These are phyloP conservation scores for Aureobasidium sp. DNA, from an alignment of 2,329 filamentous ascomycete species.

Conservation along the genomic window DNA sequence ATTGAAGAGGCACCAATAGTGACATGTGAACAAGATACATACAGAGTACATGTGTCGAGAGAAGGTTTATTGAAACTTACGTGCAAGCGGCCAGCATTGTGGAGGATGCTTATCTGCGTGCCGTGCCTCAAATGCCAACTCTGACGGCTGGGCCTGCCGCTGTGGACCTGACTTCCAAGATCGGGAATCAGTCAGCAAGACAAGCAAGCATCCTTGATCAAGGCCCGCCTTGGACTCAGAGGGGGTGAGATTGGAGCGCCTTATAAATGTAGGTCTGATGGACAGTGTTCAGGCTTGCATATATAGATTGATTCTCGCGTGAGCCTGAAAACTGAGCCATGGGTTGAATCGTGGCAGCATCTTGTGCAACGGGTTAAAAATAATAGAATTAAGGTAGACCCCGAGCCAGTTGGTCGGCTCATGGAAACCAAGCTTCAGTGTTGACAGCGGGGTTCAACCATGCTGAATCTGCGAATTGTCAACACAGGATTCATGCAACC, in stretches of 20 bases:
- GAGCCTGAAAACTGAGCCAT: not conserved
- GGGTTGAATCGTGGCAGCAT: not conserved
- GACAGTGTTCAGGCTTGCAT: not conserved
- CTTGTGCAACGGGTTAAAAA: not conserved
- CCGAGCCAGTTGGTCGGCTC: not conserved
- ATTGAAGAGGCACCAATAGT: not conserved
- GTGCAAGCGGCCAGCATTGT: not conserved
- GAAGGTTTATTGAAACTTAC: slow-evolving; percentile 3
- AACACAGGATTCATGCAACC: not conserved
- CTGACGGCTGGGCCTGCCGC: not conserved
- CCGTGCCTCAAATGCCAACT: slow-evolving; percentile 4
- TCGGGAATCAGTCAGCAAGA: not conserved
- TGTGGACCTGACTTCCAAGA: not conserved
- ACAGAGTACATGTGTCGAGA: slow-evolving; percentile 9
- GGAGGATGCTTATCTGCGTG: not conserved
- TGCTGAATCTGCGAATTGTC: not conserved
- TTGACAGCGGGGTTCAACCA: slow-evolving; percentile 10
- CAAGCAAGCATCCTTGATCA: not conserved
- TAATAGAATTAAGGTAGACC: slow-evolving; percentile 3
- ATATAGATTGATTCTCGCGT: not conserved
- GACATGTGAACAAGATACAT: slow-evolving; percentile 7
- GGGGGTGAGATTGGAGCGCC: not conserved
- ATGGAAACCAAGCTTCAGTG: not conserved
- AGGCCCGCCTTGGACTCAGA: not conserved
- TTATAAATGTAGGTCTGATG: not conserved